Evolutionary conservation across 2,329 filamentous ascomycete species (phyloP), one percentile per base, ranked within the genome.

Genomic region (Cordyceps pruinosa): DNA sequence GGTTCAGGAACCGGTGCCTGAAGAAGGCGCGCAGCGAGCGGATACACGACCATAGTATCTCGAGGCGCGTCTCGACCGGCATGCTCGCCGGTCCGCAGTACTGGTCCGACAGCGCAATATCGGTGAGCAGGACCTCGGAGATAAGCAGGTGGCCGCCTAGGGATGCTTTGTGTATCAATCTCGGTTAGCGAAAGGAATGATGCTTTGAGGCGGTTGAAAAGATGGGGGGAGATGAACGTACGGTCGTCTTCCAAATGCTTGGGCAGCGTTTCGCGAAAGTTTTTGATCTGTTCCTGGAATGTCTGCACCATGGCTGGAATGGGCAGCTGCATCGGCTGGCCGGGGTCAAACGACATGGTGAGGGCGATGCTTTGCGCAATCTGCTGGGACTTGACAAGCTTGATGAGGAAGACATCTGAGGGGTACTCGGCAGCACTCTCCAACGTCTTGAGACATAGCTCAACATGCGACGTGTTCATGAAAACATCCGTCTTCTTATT

Each of bases 401-500:
- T 69, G 12, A 78, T 68, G 5, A 79, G 66, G 5, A 75, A 70
- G 44, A 71, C 66, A 51, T 81, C 78, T 0, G 73, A 74, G 0
- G 73, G 69, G 41, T 70, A 70, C 57, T 78, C 75, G 62, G 69
- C 72, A 15, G 67, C 69, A n/a, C 66, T 64, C 53, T 75, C 72
- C 9, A 81, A 69, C 10, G 73, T 68, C 10, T 64, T 67, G 65
- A 73, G 76, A 65, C 74, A 79, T 1, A 64, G 67, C 19, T 78
- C 73, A 0, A 80, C 65, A 37, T 75, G 72, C 1, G 69, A 64
- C 0, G 75, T 75, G 61, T 73, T 74, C 74, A 79, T 77, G 49
- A 80, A 70, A 1, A 73, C 70, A 61, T 80, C 77, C 0, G 73
- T 72, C 19, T 74, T 72, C 61, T 80, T 80, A 63, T 76, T 75